phyloP scores from a whole-genome alignment of 768 basidiomycete species.

The Sistotremastrum niveocremeum region DNA sequence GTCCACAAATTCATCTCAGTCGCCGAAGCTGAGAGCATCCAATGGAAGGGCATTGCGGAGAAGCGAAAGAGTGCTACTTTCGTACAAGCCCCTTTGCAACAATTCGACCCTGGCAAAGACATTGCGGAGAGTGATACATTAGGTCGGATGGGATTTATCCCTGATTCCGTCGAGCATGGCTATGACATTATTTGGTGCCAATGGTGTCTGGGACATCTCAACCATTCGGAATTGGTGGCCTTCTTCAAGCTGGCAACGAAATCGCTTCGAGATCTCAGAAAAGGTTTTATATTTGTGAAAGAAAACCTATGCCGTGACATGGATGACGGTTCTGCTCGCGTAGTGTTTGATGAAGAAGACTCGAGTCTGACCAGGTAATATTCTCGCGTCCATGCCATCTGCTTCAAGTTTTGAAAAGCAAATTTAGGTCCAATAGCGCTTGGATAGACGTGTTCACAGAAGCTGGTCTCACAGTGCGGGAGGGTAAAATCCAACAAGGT shows the following conservation, averaged over 20 bases:
- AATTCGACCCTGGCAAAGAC: slow-evolving; percentile 55
- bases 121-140: slow-evolving; percentile 23
- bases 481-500: slow-evolving; percentile 70
- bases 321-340: slow-evolving; percentile 32
- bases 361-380: slow-evolving; percentile 78
- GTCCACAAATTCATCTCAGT: slow-evolving; percentile 64
- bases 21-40: slow-evolving; percentile 24
- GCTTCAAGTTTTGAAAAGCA: neutral
- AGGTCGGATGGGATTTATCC: slow-evolving; percentile 55
- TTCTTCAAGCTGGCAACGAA: slow-evolving; percentile 57
- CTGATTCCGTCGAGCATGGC: slow-evolving; percentile 24
- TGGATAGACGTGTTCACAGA: slow-evolving; percentile 67
- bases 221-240: slow-evolving; percentile 56
- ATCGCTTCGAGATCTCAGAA: slow-evolving; percentile 34
- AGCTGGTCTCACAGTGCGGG: slow-evolving; percentile 59
- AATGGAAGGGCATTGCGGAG: slow-evolving; percentile 60
- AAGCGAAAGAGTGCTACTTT: slow-evolving; percentile 62
- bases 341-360: slow-evolving; percentile 72
- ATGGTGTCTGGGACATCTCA: slow-evolving; percentile 89
- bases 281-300: slow-evolving; percentile 59
- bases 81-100: slow-evolving; percentile 66
- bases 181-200: slow-evolving; percentile 96
- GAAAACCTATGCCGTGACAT: slow-evolving; percentile 73
- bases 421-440: slow-evolving; percentile 59
- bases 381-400: slow-evolving; percentile 1